Conservation (phyloP, 164 flowering plant species). For the Saururus chinensis region DNA sequence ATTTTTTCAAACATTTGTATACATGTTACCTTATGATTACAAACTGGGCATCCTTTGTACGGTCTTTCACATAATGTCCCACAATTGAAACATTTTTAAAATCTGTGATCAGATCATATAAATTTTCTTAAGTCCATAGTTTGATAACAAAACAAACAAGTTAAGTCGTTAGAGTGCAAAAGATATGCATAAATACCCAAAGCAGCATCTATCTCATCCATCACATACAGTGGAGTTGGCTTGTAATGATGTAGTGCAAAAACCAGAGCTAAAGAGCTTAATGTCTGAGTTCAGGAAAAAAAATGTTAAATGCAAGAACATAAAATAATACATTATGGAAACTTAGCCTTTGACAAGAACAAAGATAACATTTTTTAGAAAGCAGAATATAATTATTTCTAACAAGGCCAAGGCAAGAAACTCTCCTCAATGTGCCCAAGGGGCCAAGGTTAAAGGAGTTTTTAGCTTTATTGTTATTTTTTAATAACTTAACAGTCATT, state of each 20-base stretch:
- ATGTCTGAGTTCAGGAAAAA: constrained; percentile 74
- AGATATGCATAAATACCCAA: constrained; percentile 39
- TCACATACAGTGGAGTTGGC: constrained; percentile 97
- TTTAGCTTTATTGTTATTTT: too few species aligned
- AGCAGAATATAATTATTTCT: too few species aligned
- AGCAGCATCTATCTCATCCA: constrained; percentile 99
- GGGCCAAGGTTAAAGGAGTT: too few species aligned
- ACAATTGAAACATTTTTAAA: constrained; percentile 98
- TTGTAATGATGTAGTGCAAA: constrained; percentile 99
- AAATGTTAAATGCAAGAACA: neutral
- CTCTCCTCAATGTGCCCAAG: too few species aligned
- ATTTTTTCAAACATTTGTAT: too few species aligned
- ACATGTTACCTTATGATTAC: constrained; percentile 69
- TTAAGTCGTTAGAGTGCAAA: neutral
- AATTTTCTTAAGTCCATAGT: too few species aligned
- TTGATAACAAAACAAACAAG: too few species aligned
- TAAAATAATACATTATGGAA: neutral
- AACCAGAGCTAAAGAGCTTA: constrained; percentile 93
- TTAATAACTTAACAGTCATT: too few species aligned
- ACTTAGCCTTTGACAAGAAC: too few species aligned
- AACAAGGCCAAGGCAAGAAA: too few species aligned
- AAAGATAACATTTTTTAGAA: too few species aligned
- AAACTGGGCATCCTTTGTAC: constrained; percentile 96
- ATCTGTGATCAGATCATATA: constrained; percentile 33
- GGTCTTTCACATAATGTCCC: constrained; percentile 97